Percentiles rank a stretch among this genome's conserved stretches.
Evolutionary conservation across 2,329 filamentous ascomycete species (phyloP).

Genomic region (Trichoderma guizhouense): DNA sequence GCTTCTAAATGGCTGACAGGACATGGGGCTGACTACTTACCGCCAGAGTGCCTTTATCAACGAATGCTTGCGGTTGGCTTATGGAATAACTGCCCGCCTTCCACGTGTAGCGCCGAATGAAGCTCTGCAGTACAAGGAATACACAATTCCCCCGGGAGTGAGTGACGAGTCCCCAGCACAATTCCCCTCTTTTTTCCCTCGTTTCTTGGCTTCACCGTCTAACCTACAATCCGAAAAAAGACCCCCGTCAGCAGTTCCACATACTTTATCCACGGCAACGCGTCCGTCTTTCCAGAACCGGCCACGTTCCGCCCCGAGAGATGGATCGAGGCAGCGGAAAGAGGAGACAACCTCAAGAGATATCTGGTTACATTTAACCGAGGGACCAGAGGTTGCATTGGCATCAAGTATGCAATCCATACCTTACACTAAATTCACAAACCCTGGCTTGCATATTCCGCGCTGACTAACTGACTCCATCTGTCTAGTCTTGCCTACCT

Average conservation of each 20-base stretch:
- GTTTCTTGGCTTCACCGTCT: background rate
- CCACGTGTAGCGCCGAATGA: slow-evolving; percentile 30
- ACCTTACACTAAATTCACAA: background rate
- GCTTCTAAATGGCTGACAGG: background rate
- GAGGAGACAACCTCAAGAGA: slow-evolving; percentile 15
- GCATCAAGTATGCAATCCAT: slow-evolving; percentile 22
- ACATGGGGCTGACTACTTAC: background rate
- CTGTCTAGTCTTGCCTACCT: slow-evolving; percentile 7
- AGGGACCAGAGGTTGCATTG: slow-evolving; percentile 24
- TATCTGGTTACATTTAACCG: slow-evolving; percentile 22
- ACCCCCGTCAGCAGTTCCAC: slow-evolving; percentile 25
- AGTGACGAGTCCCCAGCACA: background rate
- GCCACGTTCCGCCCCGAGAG: slow-evolving; percentile 27
- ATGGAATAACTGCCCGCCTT: slow-evolving; percentile 20
- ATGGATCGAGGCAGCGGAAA: slow-evolving; percentile 25
- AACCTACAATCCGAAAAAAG: slow-evolving; percentile 13
- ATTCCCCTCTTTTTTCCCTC: background rate
- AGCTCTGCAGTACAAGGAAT: slow-evolving; percentile 30
- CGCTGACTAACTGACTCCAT: background rate
- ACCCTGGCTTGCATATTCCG: background rate
- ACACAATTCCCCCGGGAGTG: slow-evolving; percentile 33
- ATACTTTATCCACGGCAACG: slow-evolving; percentile 25
- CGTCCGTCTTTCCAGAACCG: slow-evolving; percentile 26
- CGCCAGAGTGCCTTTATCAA: slow-evolving; percentile 20
- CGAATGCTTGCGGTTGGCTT: slow-evolving; percentile 21